Base-by-base conservation (phyloP, 257 asterid genomes). In the Anisodus acutangulus region DNA sequence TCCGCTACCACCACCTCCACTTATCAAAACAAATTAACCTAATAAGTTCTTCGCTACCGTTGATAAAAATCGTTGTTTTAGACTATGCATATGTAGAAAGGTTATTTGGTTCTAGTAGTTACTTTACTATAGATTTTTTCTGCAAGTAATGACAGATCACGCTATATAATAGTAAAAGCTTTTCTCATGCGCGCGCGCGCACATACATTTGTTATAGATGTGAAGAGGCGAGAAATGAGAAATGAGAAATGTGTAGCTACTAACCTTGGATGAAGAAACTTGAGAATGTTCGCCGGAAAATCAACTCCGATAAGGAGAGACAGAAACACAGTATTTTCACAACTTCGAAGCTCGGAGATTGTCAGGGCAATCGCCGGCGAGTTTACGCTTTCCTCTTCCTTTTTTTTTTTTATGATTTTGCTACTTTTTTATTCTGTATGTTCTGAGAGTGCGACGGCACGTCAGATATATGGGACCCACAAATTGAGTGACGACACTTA, bases 1-100 rank as follows among this genome's bases (percentile, higher is more conserved):
- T 31, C 37, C 8, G 39, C 84, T 35, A n/a, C 85, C 89, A 81
- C 86, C 81, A 81, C 83, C 82, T 41, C 82, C 82, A 84, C 72
- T 35, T 79, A 82, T 41, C 79, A 79, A 83, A 31, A 2, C 0
- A 64, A 66, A 51, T 58, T 69, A 39, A 53, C 51, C 60, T 9
- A 67, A 11, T 12, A 4, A 72, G 11, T 31, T 31, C 35, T 31
- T 31, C 1, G 35, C 35, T 1, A 31, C 35, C 1, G 35, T 31
- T 31, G 26, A 22, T 22, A 22, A 22, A 22, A 22, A 22, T 22
- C 35, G 35, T 31, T 31, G 35, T 31, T 31, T 31, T 31, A 31
- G 35, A 31, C 35, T 31, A 31, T 31, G 35, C 35, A 22, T 22
- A 22, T 22, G 26, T 22, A 22, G 26, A 31, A 31, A 31, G 35